phyloP scores from a whole-genome alignment of 257 asterid genomes.

The Dorcoceras hygrometricum region DNA sequence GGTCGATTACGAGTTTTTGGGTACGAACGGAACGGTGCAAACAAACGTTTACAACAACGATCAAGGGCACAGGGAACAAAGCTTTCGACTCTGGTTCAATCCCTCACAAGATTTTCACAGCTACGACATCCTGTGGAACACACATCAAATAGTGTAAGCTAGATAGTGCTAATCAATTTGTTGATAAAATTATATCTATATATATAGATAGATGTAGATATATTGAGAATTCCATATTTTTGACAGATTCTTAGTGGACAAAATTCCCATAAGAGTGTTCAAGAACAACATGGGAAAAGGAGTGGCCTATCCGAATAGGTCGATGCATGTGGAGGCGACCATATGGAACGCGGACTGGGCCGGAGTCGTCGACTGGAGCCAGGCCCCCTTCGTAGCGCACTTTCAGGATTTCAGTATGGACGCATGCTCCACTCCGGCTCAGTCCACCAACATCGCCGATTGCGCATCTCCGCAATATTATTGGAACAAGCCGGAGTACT shows the following conservation, averaged over 20 bases:
- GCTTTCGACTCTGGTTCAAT: conserved; percentile 33
- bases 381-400: conserved; percentile 40
- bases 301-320: conserved; percentile 8
- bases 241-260: conserved; percentile 28
- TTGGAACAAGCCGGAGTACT: conserved; percentile 29
- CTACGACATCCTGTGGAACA: conserved; percentile 34
- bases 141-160: conserved; percentile 31
- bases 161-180: no score
- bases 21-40: conserved; percentile 37
- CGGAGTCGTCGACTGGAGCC: conserved; percentile 42
- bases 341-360: conserved; percentile 33
- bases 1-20: conserved; percentile 54
- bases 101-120: conserved; percentile 41
- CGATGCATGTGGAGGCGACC: conserved; percentile 36
- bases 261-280: conserved; percentile 36
- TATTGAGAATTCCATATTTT: no score
- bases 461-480: conserved; percentile 19
- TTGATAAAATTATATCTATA: no score
- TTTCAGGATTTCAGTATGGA: conserved; percentile 30
- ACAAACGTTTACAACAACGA: conserved; percentile 35
- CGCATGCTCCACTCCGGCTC: conserved; percentile 27
- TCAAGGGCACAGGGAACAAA: conserved; percentile 31
- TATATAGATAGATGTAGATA: no score
- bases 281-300: conserved; percentile 29
- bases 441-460: background rate